Evolutionary conservation across 345 rosid genomes (phyloP), one percentile per base, ranked within the genome.

Genomic region (Orychophragmus violaceus): DNA sequence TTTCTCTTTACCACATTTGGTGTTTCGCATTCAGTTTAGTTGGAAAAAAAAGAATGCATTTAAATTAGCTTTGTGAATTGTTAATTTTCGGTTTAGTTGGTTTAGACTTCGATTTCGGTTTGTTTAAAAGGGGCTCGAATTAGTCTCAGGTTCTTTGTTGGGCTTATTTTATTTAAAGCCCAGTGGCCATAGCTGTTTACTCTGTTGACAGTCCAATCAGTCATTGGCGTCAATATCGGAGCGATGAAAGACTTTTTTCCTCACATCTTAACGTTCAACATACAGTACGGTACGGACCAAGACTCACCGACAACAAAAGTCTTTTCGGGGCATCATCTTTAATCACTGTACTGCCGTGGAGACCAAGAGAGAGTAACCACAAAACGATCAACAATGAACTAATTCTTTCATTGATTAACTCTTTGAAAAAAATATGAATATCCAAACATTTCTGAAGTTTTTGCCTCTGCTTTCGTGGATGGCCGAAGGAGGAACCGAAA

Each of bases 401-500:
- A n/a, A n/a, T n/a, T n/a, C n/a, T n/a, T n/a, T n/a, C n/a, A n/a
- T n/a, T n/a, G n/a, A n/a, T n/a, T n/a, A n/a, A n/a, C n/a, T n/a
- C n/a, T n/a, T n/a, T n/a, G n/a, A n/a, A n/a, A n/a, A n/a, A n/a
- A n/a, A n/a, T n/a, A n/a, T n/a, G n/a, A n/a, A n/a, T n/a, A n/a
- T n/a, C n/a, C n/a, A n/a, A n/a, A n/a, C n/a, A n/a, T n/a, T n/a
- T n/a, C n/a, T n/a, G n/a, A n/a, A n/a, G n/a, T n/a, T n/a, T n/a
- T n/a, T n/a, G n/a, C n/a, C n/a, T n/a, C n/a, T n/a, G n/a, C n/a
- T n/a, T n/a, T n/a, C n/a, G n/a, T n/a, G n/a, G 80, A 10, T 79
- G 82, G 82, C 82, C 82, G 1, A 17, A 2, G 76, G 76, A 13
- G 77, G 77, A 23, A 10, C 1, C 6, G 54, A n/a, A 1, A 48